Base-by-base conservation (phyloP, 768 basidiomycete species). In the Lanmaoa pseudosensibilis region DNA sequence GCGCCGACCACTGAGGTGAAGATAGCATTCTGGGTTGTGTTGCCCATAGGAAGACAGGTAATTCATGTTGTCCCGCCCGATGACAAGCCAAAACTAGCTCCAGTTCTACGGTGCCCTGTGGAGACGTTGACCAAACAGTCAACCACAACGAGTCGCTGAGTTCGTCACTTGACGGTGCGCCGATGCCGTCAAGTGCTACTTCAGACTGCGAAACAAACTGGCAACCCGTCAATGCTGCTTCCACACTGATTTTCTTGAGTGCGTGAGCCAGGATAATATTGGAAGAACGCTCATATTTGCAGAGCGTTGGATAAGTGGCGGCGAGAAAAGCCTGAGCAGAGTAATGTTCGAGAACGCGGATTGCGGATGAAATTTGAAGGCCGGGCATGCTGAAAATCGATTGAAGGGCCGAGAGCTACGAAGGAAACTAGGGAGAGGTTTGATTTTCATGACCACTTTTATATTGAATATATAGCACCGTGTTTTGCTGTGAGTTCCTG, bases 261-360 rank as follows among this genome's bases (percentile, higher is more conserved):
- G 83, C 82, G 48, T 80, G 79, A 1, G 79, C 81, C 2, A 83
- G 67, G 46, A 85, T 76, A 48, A 83, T 78, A 55, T 84, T 83
- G 21, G 81, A 72, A 2, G 80, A 78, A 25, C 71, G 73, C 61
- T 83, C 81, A 45, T 82, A 70, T 30, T 64, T 67, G 36, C 68
- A 70, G 44, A 83, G 73, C 8, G 75, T 74, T 21, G 76, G 75
- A 55, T 77, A 76, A 15, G 78, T 66, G 30, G 68, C 68, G 4
- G 72, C 59, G 30, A 83, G 73, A 56, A 81, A 80, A 41, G 75
- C 69, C 44, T 64, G 68, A 19, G 79, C 72, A 51, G 74, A 65
- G 52, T 65, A 56, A 59, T 82, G 80, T 56, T 76, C 71, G 43
- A 77, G 60, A 50, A 80, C 59, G 23, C 73, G 41, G 36, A 70